Evolutionary conservation across 2,329 filamentous ascomycete genomes (phyloP).

Genomic region (Aspergillus sp.): DNA sequence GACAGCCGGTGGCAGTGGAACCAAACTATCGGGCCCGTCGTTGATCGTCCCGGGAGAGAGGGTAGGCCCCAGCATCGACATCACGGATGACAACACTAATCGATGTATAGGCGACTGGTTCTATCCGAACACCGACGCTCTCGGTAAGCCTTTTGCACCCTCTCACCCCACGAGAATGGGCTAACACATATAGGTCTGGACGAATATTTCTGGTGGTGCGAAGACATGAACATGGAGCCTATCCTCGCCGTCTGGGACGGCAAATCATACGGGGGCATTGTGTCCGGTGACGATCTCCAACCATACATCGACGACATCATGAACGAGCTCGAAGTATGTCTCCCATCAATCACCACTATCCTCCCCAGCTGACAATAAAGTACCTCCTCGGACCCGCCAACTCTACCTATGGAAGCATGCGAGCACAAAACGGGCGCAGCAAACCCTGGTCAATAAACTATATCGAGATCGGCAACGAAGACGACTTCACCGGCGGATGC

Average conservation of each 20-base stretch:
- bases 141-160: conserved; percentile 43
- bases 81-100: neutral
- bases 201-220: conserved; percentile 63
- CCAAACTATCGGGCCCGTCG: conserved; percentile 43
- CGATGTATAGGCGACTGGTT: conserved; percentile 50
- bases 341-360: neutral
- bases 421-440: conserved; percentile 60
- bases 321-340: conserved; percentile 57
- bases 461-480: conserved; percentile 69
- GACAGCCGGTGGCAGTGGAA: conserved; percentile 45
- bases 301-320: conserved; percentile 62
- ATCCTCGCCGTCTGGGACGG: conserved; percentile 62
- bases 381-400: conserved; percentile 59
- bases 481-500: conserved; percentile 58
- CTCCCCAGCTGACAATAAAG: conserved; percentile 8
- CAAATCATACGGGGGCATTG: conserved; percentile 54
- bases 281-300: conserved; percentile 53
- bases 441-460: conserved; percentile 61
- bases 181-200: conserved; percentile 32
- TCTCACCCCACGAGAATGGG: neutral
- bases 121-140: conserved; percentile 63
- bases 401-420: conserved; percentile 58
- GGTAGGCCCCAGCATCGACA: conserved; percentile 21
- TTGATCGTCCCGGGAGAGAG: conserved; percentile 55
- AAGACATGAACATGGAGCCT: conserved; percentile 60